phyloP scores from a whole-genome alignment of 78 protist genomes.

The Polysphondylium violaceum region DNA sequence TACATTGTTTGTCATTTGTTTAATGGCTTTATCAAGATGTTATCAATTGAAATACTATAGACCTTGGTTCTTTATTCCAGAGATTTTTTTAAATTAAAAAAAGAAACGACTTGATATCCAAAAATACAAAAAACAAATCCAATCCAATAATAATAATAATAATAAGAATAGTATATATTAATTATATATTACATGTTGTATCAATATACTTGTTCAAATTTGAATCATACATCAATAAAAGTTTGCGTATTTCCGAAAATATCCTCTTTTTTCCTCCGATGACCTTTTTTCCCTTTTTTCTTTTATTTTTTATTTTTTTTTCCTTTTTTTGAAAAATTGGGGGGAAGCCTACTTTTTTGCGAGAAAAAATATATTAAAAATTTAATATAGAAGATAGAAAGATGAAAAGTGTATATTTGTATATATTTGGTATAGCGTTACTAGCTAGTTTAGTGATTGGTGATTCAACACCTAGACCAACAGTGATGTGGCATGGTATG shows the following conservation, averaged over 20 bases:
- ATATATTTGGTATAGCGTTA: background rate
- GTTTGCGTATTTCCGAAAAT: too few species aligned
- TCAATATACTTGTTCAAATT: too few species aligned
- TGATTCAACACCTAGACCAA: conserved; percentile 38
- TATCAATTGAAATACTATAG: conserved; percentile 56
- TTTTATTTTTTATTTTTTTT: conserved; percentile 1
- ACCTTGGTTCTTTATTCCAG: conserved; percentile 44
- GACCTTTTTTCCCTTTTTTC: background rate
- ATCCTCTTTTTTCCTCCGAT: background rate
- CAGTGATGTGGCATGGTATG: conserved; percentile 87
- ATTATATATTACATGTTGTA: too few species aligned
- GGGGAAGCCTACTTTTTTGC: too few species aligned
- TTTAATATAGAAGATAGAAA: too few species aligned
- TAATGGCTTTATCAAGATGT: too few species aligned
- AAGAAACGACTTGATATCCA: background rate
- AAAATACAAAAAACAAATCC: background rate
- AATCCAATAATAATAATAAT: background rate
- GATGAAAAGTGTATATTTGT: too few species aligned
- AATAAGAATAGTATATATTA: background rate
- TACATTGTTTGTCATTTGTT: background rate
- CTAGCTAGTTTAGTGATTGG: conserved; percentile 4
- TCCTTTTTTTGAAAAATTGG: too few species aligned
- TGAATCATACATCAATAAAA: too few species aligned
- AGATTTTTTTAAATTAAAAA: background rate
- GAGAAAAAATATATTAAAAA: too few species aligned